Evolutionary conservation across 2,329 filamentous ascomycete species (phyloP).

Genomic region (Ophiocordyceps unilateralis): DNA sequence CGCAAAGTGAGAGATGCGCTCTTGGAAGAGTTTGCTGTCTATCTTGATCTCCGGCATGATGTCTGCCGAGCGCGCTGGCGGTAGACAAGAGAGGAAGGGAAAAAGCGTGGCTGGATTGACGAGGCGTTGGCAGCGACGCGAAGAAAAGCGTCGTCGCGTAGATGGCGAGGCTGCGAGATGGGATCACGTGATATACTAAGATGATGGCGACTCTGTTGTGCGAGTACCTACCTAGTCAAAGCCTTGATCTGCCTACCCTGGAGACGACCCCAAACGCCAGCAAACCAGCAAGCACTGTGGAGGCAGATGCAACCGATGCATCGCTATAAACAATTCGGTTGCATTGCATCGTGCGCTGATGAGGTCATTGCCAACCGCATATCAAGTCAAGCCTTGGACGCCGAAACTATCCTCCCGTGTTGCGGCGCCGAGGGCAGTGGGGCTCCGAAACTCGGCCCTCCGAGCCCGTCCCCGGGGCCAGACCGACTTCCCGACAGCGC

Average conservation of each 20-base stretch:
- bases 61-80: slow-evolving; percentile 16
- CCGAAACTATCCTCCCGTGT: too few species aligned
- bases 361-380: too few species aligned
- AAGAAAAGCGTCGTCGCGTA: slow-evolving; percentile 24
- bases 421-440: background rate
- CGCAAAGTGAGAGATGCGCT: slow-evolving; percentile 73
- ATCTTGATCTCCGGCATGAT: slow-evolving; percentile 77
- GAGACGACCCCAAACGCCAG: too few species aligned
- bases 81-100: slow-evolving; percentile 7
- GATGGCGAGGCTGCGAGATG: slow-evolving; percentile 14
- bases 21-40: slow-evolving; percentile 84
- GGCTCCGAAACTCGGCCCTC: background rate
- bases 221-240: background rate
- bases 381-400: too few species aligned
- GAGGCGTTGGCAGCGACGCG: slow-evolving; percentile 16
- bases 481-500: background rate
- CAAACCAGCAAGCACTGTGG: too few species aligned
- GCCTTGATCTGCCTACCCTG: too few species aligned
- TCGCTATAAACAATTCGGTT: too few species aligned
- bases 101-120: slow-evolving; percentile 3
- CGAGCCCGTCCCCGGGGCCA: background rate
- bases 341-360: too few species aligned
- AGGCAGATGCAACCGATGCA: too few species aligned
- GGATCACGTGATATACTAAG: slow-evolving; percentile 16
- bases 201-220: background rate